These are phyloP conservation scores for Nevesoporus exiguus DNA, from an alignment of 768 basidiomycete genomes.

Conservation along the genomic window DNA sequence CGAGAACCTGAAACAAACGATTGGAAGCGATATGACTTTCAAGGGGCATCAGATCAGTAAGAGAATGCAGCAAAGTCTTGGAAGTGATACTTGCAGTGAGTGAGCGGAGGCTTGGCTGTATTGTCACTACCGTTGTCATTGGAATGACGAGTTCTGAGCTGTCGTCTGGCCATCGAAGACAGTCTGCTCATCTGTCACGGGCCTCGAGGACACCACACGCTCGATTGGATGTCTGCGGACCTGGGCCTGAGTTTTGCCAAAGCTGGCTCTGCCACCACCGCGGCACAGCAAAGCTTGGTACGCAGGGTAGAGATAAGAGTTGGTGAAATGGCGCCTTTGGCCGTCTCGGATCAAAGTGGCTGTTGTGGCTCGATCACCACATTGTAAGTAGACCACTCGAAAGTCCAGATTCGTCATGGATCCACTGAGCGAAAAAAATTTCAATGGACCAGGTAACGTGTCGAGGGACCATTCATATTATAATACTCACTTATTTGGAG, in stretches of 20 bases:
- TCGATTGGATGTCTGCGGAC: background rate
- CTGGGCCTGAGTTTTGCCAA: background rate
- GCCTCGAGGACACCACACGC: background rate
- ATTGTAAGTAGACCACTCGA: background rate
- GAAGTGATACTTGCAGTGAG: constrained; percentile 24
- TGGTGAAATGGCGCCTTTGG: background rate
- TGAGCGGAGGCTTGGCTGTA: constrained; percentile 13
- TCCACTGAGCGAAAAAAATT: background rate
- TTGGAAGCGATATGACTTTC: constrained; percentile 31
- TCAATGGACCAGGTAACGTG: background rate
- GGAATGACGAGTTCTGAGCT: background rate
- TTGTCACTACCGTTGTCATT: background rate
- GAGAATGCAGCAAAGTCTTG: background rate
- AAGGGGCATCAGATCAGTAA: background rate
- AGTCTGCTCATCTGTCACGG: constrained; percentile 3
- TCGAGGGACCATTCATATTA: background rate
- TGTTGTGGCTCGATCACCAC: constrained; percentile 1
- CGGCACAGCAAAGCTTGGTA: background rate
- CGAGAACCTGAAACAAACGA: constrained; percentile 32
- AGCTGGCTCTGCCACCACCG: background rate
- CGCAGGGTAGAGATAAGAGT: background rate
- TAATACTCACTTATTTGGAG: background rate
- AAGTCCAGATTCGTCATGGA: background rate
- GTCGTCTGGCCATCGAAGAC: constrained; percentile 15
- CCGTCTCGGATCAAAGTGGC: constrained; percentile 10